Conservation (phyloP, 305 asterid species). For the Withania somnifera region DNA sequence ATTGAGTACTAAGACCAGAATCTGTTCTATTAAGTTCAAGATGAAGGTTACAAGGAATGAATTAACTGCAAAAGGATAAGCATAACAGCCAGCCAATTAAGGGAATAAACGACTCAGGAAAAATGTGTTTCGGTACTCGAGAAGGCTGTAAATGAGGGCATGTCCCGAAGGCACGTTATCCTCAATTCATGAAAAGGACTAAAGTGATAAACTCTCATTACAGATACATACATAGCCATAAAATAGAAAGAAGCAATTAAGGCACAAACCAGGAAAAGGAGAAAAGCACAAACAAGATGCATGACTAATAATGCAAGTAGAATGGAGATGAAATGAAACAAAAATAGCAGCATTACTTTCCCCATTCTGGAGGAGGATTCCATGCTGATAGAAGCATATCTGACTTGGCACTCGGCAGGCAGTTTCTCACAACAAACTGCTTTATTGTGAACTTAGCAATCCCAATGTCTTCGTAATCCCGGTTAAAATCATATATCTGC, state of each 20-base stretch:
- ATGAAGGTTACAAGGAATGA: not conserved
- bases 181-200: not conserved
- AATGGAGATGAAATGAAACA: not conserved
- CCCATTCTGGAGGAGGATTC: slow-evolving; percentile 99
- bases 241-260: not conserved
- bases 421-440: slow-evolving; percentile 83
- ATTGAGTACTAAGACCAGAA: not conserved
- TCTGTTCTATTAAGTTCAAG: not conserved
- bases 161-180: not conserved
- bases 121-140: not conserved
- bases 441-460: slow-evolving; percentile 91
- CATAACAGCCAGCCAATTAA: not conserved
- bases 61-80: not conserved
- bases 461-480: slow-evolving; percentile 97
- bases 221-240: not conserved
- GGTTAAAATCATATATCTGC: slow-evolving; percentile 98
- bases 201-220: not conserved
- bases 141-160: not conserved
- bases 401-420: slow-evolving; percentile 87
- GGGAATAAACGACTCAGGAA: not conserved
- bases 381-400: slow-evolving; percentile 96
- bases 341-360: slow-evolving; percentile 58
- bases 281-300: not conserved
- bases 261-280: not conserved
- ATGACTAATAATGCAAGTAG: not conserved